Evolutionary conservation across 2,329 filamentous ascomycete genomes (phyloP), one percentile per base, ranked within the genome.

Genomic region (Karstenula rhodostoma): DNA sequence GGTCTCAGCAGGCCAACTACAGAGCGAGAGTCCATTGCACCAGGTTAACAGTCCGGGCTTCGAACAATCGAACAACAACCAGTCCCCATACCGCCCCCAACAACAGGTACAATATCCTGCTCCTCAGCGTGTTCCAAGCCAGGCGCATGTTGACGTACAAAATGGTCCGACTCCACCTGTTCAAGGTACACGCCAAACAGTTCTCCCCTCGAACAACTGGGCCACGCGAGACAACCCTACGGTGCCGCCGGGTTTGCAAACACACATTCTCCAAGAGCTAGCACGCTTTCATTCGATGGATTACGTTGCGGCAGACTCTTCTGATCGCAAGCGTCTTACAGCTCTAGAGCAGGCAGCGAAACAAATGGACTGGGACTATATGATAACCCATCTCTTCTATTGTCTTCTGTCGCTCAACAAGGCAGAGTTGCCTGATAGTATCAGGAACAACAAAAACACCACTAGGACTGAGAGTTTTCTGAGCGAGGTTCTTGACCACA

Each of bases 401-500:
- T 75, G 72, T 33, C 48, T 74, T 35, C 35, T 68, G 13, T 60
- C 46, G 22, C 33, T 40, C 7, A n/a, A 58, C 77, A 3, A 72
- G 79, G 55, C 65, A 1, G 61, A 70, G 3, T 69, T 85, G 4
- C 75, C 82, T 17, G 67, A 53, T 13, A 61, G 81, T 3, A 69
- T 82, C 13, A 74, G 77, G 1, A 71, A 80, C 48, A 66, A 80
- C 3, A 60, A 62, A n/a, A 51, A 64, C 5, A 62, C 76, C 12
- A 60, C 60, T 8, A 44, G 62, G 54, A 78, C 77, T 0, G 70
- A 81, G 32, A 60, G 60, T 12, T 65, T 81, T 15, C 61, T 87
- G 29, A 72, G 72, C 9, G 68, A 78, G 13, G 75, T 86, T 10
- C 75, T 88, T 23, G 79, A 79, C 29, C 66, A 73, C 2, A 87